Conservation (phyloP, 768 basidiomycete genomes). For the Artomyces pyxidatus region DNA sequence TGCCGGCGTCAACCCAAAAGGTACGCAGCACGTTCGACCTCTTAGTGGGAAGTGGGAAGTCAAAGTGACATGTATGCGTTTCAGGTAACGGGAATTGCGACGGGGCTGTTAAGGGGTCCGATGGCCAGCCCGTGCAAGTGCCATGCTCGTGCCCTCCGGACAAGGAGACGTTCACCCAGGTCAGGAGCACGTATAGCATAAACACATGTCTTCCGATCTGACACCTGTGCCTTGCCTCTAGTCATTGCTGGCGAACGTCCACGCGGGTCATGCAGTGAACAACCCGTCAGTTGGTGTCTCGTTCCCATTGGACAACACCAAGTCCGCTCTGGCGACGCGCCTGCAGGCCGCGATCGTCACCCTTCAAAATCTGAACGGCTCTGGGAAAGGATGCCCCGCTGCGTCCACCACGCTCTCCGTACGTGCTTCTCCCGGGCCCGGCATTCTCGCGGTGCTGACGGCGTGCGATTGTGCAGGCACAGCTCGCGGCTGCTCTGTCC, state of each 20-base stretch:
- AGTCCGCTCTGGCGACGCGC: conserved; percentile 43
- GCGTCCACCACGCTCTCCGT: conserved; percentile 43
- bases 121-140: conserved; percentile 30
- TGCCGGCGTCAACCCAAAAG: conserved; percentile 21
- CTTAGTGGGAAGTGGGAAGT: too few relatives aligned
- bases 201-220: neutral
- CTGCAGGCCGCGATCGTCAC: conserved; percentile 54
- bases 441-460: too few relatives aligned
- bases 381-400: conserved; percentile 61
- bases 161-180: conserved; percentile 26
- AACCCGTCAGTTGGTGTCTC: conserved; percentile 50
- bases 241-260: conserved; percentile 3
- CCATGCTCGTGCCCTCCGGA: conserved; percentile 35
- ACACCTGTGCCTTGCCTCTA: neutral
- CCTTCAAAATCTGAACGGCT: conserved; percentile 65
- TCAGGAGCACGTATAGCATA: neutral
- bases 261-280: conserved; percentile 38
- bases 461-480: too few relatives aligned
- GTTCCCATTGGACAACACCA: conserved; percentile 57
- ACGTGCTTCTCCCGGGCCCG: too few relatives aligned
- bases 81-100: conserved; percentile 15
- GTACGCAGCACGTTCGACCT: too few relatives aligned
- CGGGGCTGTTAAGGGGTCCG: conserved; percentile 21
- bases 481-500: too few relatives aligned
- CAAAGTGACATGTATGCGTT: neutral